Evolutionary conservation across 331 rosid genomes (phyloP), one percentile per base, ranked within the genome.

Genomic region (Arachis monticola): DNA sequence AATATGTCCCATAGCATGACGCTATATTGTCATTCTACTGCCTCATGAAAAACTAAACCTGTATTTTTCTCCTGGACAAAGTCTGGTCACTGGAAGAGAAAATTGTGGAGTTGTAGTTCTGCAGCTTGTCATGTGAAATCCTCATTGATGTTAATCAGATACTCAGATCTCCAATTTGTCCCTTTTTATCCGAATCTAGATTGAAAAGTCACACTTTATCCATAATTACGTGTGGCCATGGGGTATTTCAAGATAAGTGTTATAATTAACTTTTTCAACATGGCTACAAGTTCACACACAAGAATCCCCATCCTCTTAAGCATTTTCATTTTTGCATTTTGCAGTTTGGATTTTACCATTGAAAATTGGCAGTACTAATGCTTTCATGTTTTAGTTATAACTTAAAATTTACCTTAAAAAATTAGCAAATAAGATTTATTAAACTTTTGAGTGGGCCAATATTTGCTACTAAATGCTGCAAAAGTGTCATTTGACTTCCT

Each of bases 111-210:
- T 50, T 76, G 14, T 52, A 66, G 62, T 72, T 72, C 35, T 67
- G 40, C 60, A 71, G 53, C 52, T 51, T 74, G 30, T 32, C 67
- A 52, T 40, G 17, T 65, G 50, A 52, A 57, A 38, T 48, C 68
- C n/a, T 77, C 64, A 52, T 74, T 22, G n/a, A 52, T 48, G 60
- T 40, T 64, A 58, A 31, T 31, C 51, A 52, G 27, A 71, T 50
- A 50, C 77, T 75, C 41, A n/a, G 8, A n/a, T 73, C 42, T 47
- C 74, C 42, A 52, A 64, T 51, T 64, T 70, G 27, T 70, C 50
- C 11, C 47, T 56, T 57, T 59, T 73, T 1, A n/a, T 8, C 11
- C 10, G 52, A 17, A 70, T 64, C 58, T 69, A 35, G 27, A 22
- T 41, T 64, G 46, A 67, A 13, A 73, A 60, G 76, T 13, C 48